Evolutionary conservation across 73 alveolate genomes (phyloP).

Genomic region (Paramecium octaurelia): DNA sequence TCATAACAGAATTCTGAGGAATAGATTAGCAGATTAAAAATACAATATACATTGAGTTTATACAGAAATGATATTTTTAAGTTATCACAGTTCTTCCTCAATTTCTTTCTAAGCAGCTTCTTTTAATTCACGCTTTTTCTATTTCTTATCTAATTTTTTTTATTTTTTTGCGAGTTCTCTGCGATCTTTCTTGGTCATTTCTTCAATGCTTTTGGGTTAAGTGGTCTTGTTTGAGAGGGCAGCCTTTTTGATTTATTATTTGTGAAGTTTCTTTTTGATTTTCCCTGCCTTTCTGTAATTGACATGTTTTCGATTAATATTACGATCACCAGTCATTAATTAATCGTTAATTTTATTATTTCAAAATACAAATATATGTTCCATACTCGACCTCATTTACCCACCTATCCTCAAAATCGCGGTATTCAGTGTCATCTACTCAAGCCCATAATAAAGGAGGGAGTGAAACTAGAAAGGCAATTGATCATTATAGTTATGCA

Average conservation of each 20-base stretch:
- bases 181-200: slow-evolving; percentile 31
- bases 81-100: not conserved
- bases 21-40: too few relatives aligned
- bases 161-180: slow-evolving; percentile 35
- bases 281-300: slow-evolving; percentile 6
- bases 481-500: slow-evolving; percentile 60
- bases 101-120: not conserved
- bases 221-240: not conserved
- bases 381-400: slow-evolving; percentile 11
- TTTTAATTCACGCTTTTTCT: not conserved
- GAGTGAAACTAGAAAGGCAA: slow-evolving; percentile 56
- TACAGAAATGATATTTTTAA: not conserved
- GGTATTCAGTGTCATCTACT: not conserved
- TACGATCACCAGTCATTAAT: slow-evolving; percentile 50
- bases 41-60: not conserved
- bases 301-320: slow-evolving; percentile 29
- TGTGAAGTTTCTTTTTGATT: slow-evolving; percentile 26
- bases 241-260: not conserved
- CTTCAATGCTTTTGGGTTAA: not conserved
- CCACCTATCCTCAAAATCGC: slow-evolving; percentile 33
- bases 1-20: too few relatives aligned
- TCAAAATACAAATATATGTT: not conserved
- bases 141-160: not conserved
- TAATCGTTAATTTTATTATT: slow-evolving; percentile 29
- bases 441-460: slow-evolving; percentile 13